A percentile compares a stretch with the other conserved stretches of the same genome.
phyloP scores from a whole-genome alignment of 345 rosid genomes.

The Eucalyptus cloeziana region DNA sequence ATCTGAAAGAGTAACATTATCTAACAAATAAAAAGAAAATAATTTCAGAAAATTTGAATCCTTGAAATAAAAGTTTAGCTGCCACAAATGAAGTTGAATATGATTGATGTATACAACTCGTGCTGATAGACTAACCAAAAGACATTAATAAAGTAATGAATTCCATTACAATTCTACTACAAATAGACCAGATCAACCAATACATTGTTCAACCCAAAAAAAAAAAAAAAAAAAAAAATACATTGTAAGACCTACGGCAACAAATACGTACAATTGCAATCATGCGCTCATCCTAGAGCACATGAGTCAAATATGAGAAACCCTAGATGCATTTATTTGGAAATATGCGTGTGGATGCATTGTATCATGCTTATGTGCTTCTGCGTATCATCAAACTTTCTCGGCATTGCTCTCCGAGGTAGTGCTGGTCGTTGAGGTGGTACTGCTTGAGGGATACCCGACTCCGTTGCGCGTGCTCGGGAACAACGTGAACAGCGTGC shows the following conservation, averaged over 20 bases:
- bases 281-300: neutral
- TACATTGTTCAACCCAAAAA: neutral
- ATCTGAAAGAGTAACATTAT: neutral
- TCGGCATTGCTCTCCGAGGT: neutral
- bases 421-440: neutral
- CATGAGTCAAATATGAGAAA: neutral
- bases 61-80: neutral
- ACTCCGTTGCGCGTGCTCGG: slow-evolving; percentile 67
- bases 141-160: neutral
- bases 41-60: neutral
- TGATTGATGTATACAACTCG: neutral
- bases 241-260: neutral
- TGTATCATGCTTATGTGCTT: neutral
- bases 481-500: slow-evolving; percentile 43
- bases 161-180: neutral
- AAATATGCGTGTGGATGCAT: neutral
- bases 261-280: neutral
- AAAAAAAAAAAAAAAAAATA: neutral
- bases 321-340: neutral
- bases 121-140: neutral
- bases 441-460: slow-evolving; percentile 46
- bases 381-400: neutral
- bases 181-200: neutral
- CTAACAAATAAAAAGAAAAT: neutral
- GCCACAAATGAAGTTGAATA: neutral